A percentile compares a stretch with the other conserved stretches of the same genome.
Evolutionary conservation across 1,139 yeast genomes (phyloP).

Genomic region (Suhomyces coccinellae): DNA sequence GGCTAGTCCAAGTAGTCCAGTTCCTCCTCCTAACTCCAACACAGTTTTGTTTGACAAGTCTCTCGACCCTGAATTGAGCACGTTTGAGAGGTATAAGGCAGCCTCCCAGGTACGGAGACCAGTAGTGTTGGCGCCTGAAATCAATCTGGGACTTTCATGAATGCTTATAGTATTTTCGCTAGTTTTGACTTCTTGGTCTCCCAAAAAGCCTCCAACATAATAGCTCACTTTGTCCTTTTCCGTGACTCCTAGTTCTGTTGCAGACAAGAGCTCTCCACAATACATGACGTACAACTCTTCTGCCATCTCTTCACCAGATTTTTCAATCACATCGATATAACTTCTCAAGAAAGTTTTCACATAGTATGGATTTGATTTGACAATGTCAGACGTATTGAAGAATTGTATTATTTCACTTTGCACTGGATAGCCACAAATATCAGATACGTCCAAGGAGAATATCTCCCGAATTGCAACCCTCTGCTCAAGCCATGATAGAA

Average conservation of each 20-base stretch:
- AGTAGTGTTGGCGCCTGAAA: slow-evolving; percentile 78
- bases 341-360: slow-evolving; percentile 45
- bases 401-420: slow-evolving; percentile 5
- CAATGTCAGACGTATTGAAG: slow-evolving; percentile 4
- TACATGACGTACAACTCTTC: slow-evolving; percentile 55
- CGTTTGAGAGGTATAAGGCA: slow-evolving; percentile 64
- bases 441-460: slow-evolving; percentile 2
- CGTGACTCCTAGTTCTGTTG: slow-evolving; percentile 43
- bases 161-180: slow-evolving; percentile 37
- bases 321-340: slow-evolving; percentile 40
- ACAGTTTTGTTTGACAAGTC: slow-evolving; percentile 28
- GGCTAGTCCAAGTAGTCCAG: slow-evolving; percentile 78
- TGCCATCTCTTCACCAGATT: slow-evolving; percentile 26
- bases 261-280: slow-evolving; percentile 38
- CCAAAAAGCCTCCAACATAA: slow-evolving; percentile 29
- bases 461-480: slow-evolving; percentile 15
- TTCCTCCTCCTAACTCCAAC: slow-evolving; percentile 85
- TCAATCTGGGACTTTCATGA: slow-evolving; percentile 61
- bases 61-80: slow-evolving; percentile 25
- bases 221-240: slow-evolving; percentile 52
- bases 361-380: slow-evolving; percentile 49
- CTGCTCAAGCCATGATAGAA: slow-evolving; percentile 15
- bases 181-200: neutral
- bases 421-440: neutral
- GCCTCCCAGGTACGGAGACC: slow-evolving; percentile 97